These are phyloP conservation scores for Talaromyces sp. DNA, from an alignment of 2,329 filamentous ascomycete genomes.

Conservation along the genomic window DNA sequence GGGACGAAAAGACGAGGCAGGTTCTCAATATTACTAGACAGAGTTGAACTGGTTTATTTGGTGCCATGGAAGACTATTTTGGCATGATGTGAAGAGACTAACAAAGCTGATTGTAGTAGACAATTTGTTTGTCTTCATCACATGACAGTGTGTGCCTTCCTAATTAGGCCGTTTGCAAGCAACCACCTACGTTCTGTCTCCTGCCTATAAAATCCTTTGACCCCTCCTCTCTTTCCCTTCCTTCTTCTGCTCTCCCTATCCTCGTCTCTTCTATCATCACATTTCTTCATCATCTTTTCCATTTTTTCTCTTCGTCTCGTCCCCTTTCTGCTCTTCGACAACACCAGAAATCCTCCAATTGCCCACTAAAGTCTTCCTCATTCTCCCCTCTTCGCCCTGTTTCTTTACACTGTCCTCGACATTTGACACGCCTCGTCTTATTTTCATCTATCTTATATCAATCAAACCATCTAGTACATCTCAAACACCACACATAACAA, in stretches of 20 bases:
- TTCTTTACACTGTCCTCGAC: too few species aligned
- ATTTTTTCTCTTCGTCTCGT: neutral
- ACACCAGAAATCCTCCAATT: neutral
- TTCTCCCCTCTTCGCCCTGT: too few species aligned
- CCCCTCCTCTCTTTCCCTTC: neutral
- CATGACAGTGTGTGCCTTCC: conserved; percentile 15
- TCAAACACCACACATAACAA: neutral
- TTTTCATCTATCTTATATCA: neutral
- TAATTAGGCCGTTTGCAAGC: conserved; percentile 4
- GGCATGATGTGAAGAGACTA: neutral
- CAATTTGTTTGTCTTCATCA: conserved; percentile 7
- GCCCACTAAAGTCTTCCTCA: neutral
- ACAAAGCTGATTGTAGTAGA: neutral
- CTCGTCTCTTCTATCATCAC: neutral
- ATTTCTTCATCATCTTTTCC: neutral
- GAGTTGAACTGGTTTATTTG: neutral
- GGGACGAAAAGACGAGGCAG: conserved; percentile 20
- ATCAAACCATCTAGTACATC: neutral
- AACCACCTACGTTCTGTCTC: neutral
- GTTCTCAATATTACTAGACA: conserved; percentile 18
- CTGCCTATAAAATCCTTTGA: neutral
- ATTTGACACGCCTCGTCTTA: neutral
- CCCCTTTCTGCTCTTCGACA: neutral
- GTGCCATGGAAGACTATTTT: neutral
- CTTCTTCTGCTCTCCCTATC: neutral